Evolutionary conservation across 768 basidiomycete species (phyloP), one percentile per base, ranked within the genome.

Genomic region (Rhizopogon vulgaris): DNA sequence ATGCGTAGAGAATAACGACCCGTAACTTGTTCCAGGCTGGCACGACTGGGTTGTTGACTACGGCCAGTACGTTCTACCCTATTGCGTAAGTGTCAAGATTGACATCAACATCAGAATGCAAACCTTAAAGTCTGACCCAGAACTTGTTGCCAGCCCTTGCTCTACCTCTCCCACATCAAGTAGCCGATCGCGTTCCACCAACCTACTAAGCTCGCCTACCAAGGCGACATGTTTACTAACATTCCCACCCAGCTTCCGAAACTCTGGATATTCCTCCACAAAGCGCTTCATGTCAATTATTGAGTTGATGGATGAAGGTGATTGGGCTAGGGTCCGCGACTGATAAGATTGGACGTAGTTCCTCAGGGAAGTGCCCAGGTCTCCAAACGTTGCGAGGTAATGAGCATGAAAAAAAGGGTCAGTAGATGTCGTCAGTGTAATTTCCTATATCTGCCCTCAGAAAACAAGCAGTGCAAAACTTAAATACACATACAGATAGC

Each of bases 221-320:
- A 99, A 71, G 6, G 95, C 91, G 18, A 98, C 96, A 62, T 98
- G 96, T 70, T 98, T 99, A 73, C 92, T 95, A 28, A 99, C 96
- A 66, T 99, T 99, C 8, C 94, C 94, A 1, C 96, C 94, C 28
- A 99, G 77, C 65, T 94, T 94, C 59, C 87, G 78, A 63, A 98
- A 97, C 68, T 99, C 96, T 1, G 96, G 96, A 69, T 95, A 99
- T 60, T 97, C 94, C 66, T 99, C 96, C 2, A 99, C 90, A 60
- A 95, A 95, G 8, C 79, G 83, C 67, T 98, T 98, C 96, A 99
- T 99, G 59, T 99, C 96, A 4, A 77, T 55, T 52, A 98, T 93
- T 0, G 95, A 97, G 62, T 94, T 94, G 56, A 99, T 95, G 22
- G 87, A 76, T 1, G 84, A 80, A 0, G 87, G 84, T 0, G 81